These are phyloP conservation scores for Sphaerostilbella broomeana DNA, from an alignment of 2,329 filamentous ascomycete species.

Conservation along the genomic window DNA sequence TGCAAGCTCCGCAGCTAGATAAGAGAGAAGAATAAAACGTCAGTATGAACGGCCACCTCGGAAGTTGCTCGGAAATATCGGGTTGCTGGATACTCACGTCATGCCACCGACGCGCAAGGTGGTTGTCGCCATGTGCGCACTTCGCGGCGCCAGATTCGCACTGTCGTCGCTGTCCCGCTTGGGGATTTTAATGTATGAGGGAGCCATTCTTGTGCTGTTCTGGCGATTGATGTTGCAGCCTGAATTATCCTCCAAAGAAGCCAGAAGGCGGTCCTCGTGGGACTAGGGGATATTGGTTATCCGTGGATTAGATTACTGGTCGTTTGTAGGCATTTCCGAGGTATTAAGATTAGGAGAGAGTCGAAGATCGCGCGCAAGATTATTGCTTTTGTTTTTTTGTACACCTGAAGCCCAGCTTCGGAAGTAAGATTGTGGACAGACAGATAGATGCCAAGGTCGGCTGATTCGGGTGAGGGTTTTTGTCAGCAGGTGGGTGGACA, in stretches of 20 bases:
- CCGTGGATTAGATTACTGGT: neutral
- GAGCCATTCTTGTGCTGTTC: slow-evolving; percentile 38
- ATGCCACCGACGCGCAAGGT: slow-evolving; percentile 87
- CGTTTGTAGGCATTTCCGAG: neutral
- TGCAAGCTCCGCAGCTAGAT: slow-evolving; percentile 87
- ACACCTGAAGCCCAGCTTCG: too few relatives aligned
- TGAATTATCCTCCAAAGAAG: neutral
- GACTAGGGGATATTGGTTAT: too few relatives aligned
- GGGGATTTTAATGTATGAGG: slow-evolving; percentile 43
- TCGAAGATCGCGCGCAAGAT: too few relatives aligned
- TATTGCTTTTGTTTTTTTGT: too few relatives aligned
- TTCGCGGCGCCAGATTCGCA: slow-evolving; percentile 22
- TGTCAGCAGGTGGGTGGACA: too few relatives aligned
- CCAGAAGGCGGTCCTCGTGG: slow-evolving; percentile 4
- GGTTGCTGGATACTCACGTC: slow-evolving; percentile 47
- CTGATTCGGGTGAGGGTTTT: too few relatives aligned
- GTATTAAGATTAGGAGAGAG: too few relatives aligned
- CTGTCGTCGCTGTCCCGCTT: slow-evolving; percentile 28
- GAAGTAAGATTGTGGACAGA: too few relatives aligned
- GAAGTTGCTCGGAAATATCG: neutral
- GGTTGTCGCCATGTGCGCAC: slow-evolving; percentile 74
- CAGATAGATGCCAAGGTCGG: too few relatives aligned
- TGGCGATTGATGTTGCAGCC: neutral
- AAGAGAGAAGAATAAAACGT: slow-evolving; percentile 35
- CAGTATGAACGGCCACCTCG: too few relatives aligned